A percentile compares a stretch with the other conserved stretches of the same genome.
phyloP scores from a whole-genome alignment of 2,329 filamentous ascomycete species.

The Ophiostoma sp. region DNA sequence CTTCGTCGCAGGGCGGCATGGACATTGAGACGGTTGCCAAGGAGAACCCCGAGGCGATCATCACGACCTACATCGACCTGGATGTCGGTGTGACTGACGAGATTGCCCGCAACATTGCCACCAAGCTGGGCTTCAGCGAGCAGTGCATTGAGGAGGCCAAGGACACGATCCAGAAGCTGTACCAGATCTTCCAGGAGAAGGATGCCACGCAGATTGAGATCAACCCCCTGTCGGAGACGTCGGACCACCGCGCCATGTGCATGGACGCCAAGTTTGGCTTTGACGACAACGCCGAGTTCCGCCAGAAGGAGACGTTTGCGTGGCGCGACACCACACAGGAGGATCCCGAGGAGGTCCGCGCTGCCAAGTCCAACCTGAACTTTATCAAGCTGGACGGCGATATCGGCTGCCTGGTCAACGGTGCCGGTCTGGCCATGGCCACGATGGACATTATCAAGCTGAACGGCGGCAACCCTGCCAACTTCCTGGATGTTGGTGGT shows the following conservation, averaged over 20 bases:
- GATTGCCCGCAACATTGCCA: slow-evolving; percentile 83
- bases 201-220: slow-evolving; percentile 99
- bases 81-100: slow-evolving; percentile 92
- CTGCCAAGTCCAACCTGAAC: slow-evolving; percentile 90
- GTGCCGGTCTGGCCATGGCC: slow-evolving; percentile 97
- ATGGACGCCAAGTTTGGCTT: slow-evolving; percentile 99
- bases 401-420: slow-evolving; percentile 98
- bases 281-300: slow-evolving; percentile 98
- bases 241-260: slow-evolving; percentile 94
- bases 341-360: slow-evolving; percentile 95
- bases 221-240: slow-evolving; percentile 97
- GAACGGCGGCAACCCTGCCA: slow-evolving; percentile 90
- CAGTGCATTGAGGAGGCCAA: slow-evolving; percentile 95
- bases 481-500: slow-evolving; percentile 98
- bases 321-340: slow-evolving; percentile 95
- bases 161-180: slow-evolving; percentile 96
- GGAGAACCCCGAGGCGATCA: slow-evolving; percentile 93
- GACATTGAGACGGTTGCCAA: slow-evolving; percentile 98
- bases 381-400: slow-evolving; percentile 99
- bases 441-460: slow-evolving; percentile 99
- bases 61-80: slow-evolving; percentile 90
- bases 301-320: slow-evolving; percentile 91
- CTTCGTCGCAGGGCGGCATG: slow-evolving; percentile 97
- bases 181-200: slow-evolving; percentile 97
- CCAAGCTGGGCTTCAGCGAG: slow-evolving; percentile 92